Evolutionary conservation across 1,284 basidiomycete genomes (phyloP).

Genomic region (Microbotryomycetes sp.): DNA sequence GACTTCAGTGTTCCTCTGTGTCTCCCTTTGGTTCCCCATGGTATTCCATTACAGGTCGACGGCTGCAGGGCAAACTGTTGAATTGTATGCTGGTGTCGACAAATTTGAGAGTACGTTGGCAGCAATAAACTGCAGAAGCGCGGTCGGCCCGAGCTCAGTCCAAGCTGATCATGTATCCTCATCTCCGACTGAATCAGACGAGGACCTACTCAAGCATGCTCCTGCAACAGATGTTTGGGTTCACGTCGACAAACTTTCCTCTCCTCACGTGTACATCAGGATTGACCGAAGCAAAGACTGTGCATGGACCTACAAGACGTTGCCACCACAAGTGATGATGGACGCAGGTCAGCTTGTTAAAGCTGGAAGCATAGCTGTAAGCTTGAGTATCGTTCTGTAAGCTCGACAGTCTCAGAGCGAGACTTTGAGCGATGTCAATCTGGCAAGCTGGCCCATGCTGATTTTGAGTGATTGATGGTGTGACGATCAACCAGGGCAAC

Average conservation of each 20-base stretch:
- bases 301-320: constrained; percentile 55
- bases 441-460: no score
- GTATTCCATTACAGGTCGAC: neutral
- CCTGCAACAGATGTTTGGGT: constrained; percentile 54
- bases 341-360: constrained; percentile 91
- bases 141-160: no score
- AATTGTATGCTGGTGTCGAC: neutral
- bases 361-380: constrained; percentile 61
- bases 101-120: neutral
- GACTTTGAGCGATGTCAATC: no score
- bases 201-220: constrained; percentile 3
- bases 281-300: constrained; percentile 53
- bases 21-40: neutral
- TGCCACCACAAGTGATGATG: constrained; percentile 67
- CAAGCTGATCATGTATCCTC: neutral
- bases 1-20: neutral
- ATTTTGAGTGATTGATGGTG: no score
- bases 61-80: neutral
- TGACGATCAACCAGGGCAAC: constrained; percentile 55
- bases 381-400: neutral
- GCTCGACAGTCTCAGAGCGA: neutral
- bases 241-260: constrained; percentile 83
- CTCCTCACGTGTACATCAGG: constrained; percentile 58
- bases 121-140: no score
- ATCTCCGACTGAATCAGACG: constrained; percentile 3